phyloP scores from a whole-genome alignment of 2,329 filamentous ascomycete species.

The Ceratocystis lukuohia region DNA sequence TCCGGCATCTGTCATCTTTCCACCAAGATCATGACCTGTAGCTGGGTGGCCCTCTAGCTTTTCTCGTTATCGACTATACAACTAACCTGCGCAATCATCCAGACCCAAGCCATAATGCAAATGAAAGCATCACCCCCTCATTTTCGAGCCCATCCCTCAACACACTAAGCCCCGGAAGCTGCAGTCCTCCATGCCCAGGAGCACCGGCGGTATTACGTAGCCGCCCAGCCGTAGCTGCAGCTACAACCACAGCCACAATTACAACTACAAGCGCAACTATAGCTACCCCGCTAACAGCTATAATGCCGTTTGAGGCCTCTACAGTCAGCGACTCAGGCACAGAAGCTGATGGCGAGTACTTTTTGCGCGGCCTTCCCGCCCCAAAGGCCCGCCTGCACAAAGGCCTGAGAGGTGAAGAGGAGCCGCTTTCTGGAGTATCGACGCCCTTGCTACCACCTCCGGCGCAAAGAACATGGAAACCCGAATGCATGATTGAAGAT shows the following conservation, averaged over 20 bases:
- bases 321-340: conserved; percentile 69
- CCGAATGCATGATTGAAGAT: background rate
- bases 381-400: conserved; percentile 62
- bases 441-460: conserved; percentile 39
- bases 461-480: conserved; percentile 30
- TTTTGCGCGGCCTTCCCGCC: conserved; percentile 72
- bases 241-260: background rate
- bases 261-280: background rate
- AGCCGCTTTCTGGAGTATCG: conserved; percentile 39
- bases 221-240: background rate
- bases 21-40: too few relatives aligned
- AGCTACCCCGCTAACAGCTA: background rate
- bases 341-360: conserved; percentile 87
- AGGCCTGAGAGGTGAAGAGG: conserved; percentile 54
- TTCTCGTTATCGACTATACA: too few relatives aligned
- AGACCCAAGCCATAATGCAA: too few relatives aligned
- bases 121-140: background rate
- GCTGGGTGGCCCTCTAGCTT: too few relatives aligned
- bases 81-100: too few relatives aligned
- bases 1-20: too few relatives aligned
- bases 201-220: background rate
- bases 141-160: background rate
- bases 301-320: conserved; percentile 4
- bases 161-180: background rate
- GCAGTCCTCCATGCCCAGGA: background rate